Base-by-base conservation (phyloP, 2,329 filamentous ascomycete species). In the Nemania bipapillata region DNA sequence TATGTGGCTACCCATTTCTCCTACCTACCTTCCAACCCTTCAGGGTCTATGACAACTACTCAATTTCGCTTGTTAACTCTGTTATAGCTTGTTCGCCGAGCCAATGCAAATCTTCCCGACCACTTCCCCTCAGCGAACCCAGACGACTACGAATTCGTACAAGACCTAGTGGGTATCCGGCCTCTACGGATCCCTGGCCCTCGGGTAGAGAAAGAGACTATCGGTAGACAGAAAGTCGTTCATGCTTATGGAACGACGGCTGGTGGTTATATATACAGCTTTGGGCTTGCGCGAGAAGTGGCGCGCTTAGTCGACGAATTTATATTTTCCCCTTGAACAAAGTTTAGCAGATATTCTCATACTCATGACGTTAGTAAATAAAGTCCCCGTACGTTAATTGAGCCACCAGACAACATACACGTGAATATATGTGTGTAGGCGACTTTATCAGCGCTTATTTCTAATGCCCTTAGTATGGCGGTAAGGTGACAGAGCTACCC, bases 241-340 rank as follows among this genome's bases (percentile, higher is more conserved):
- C 56, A 59, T 17, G 56, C 56, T 2, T 59, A 59, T n/a, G 56
- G 56, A 2, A 59, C 56, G 12, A 59, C 56, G n/a, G 42, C 42
- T 17, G 56, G 56, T n/a, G 56, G 35, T 28, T 59, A 63, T 17
- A 63, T 63, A 9, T 63, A 63, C 50, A 45, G 35, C 22, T 59
- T 59, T 28, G 56, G 56, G n/a, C 22, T 59, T 11, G 56, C 56
- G 42, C 35, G 56, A 8, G 37, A 59, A 30, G 56, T 26, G 17
- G 35, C 40, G 11, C 56, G 40, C 5, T 30, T 59, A 28, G 56
- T 47, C 6, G 61, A 68, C 32, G 58, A 61, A 20, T 30, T 52
- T 35, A 37, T 58, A 20, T 63, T 64, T 15, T 42, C 60, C 22
- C 9, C 35, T 12, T 49, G 50, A 50, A 26, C 42, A 35, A 40